These are phyloP conservation scores for Coffea humblotiana DNA, from an alignment of 305 asterid species.

Conservation along the genomic window DNA sequence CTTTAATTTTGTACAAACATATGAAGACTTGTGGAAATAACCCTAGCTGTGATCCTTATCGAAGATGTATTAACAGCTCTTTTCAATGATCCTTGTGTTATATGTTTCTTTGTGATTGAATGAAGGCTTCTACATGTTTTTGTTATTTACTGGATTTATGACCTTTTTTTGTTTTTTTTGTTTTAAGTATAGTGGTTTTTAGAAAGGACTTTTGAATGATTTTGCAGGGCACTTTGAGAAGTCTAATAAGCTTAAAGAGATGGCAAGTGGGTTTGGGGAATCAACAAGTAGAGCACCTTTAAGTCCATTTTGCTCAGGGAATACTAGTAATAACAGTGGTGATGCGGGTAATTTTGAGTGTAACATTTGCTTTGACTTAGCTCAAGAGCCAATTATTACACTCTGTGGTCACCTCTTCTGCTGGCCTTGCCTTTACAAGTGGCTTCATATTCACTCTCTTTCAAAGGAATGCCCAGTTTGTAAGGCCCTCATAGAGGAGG, in stretches of 20 bases:
- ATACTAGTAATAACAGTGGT: slow-evolving; percentile 20
- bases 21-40: no score
- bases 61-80: neutral
- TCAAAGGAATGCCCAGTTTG: slow-evolving; percentile 41
- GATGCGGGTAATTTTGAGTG: slow-evolving; percentile 46
- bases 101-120: neutral
- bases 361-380: slow-evolving; percentile 38
- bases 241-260: slow-evolving; percentile 19
- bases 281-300: slow-evolving; percentile 24
- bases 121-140: neutral
- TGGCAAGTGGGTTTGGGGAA: slow-evolving; percentile 51
- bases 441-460: slow-evolving; percentile 39
- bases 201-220: slow-evolving; percentile 7
- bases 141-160: neutral
- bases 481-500: slow-evolving; percentile 36
- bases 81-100: neutral
- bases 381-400: slow-evolving; percentile 42
- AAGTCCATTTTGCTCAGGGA: slow-evolving; percentile 27
- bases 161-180: neutral
- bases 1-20: no score
- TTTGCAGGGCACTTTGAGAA: slow-evolving; percentile 22
- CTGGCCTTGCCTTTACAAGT: slow-evolving; percentile 43
- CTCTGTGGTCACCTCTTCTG: slow-evolving; percentile 45
- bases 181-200: neutral
- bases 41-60: neutral